Evolutionary conservation across 2,329 filamentous ascomycete species (phyloP), one percentile per base, ranked within the genome.

Genomic region (Neonectria hederae): DNA sequence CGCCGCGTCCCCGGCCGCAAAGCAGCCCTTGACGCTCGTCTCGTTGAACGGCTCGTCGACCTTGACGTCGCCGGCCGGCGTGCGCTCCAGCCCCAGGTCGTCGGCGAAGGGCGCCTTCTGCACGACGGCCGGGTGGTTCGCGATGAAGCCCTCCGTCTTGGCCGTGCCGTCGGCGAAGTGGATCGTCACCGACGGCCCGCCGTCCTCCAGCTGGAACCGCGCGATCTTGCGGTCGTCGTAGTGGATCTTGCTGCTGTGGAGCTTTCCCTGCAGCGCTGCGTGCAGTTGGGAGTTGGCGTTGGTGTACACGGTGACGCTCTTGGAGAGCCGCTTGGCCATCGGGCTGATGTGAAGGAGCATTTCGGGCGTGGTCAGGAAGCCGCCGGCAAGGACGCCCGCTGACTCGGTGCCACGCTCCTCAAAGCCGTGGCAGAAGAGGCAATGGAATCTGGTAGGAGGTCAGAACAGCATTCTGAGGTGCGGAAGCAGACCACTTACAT

Each of bases 341-440:
- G 79, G 78, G 0, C 80, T 76, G 10, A 85, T 62, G 61, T 83
- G 80, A 0, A 77, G 63, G 7, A 81, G 76, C 52, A 79, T 72
- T 10, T 74, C 66, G 0, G 76, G 48, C 8, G 69, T 70, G 5
- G 73, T 74, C 14, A 79, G 51, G 48, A 76, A 67, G 1, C 78
- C 81, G 11, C 78, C 76, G 1, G 81, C 83, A 3, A 88, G 78
- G 4, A 87, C 70, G 1, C 84, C 85, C 0, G 80, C 80, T 0
- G 82, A 82, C 0, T 76, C 69, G 3, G 75, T 72, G 2, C 83
- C 85, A 14, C 83, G 79, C 54, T 89, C 84, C 65, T 90, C 87
- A 71, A 81, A 89, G 5, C 87, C 87, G 66, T 89, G 82, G 73
- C 86, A 89, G 69, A 84, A 87, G 1, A 89, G 80, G 67, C 86